These are phyloP conservation scores for Chlamydomonas sp. DNA, from an alignment of 139 green algal genomes.

Conservation along the genomic window DNA sequence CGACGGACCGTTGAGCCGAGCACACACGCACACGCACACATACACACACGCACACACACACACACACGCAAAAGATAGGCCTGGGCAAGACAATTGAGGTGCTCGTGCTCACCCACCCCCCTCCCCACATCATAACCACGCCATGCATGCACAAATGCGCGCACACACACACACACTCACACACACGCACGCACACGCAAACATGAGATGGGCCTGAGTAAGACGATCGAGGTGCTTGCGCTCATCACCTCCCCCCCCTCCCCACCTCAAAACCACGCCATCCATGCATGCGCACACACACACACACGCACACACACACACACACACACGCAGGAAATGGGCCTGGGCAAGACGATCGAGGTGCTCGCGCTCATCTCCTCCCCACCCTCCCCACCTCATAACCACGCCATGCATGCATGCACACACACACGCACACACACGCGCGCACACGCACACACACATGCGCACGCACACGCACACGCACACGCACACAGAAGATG, in stretches of 20 bases:
- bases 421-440: not conserved
- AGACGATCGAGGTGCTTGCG: too few relatives aligned
- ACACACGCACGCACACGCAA: too few relatives aligned
- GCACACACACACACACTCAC: not conserved
- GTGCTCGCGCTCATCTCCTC: slow-evolving; percentile 53
- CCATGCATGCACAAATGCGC: not conserved
- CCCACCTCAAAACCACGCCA: slow-evolving; percentile 10
- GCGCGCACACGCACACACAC: too few relatives aligned
- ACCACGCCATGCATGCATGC: not conserved
- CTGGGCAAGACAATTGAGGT: too few relatives aligned
- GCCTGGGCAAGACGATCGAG: slow-evolving; percentile 68
- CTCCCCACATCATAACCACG: not conserved
- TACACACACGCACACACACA: too few relatives aligned
- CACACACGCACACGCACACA: too few relatives aligned
- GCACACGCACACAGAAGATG: too few relatives aligned
- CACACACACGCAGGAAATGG: slow-evolving; percentile 12
- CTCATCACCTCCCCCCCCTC: not conserved
- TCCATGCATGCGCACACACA: slow-evolving; percentile 5
- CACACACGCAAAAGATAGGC: too few relatives aligned
- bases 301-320: not conserved
- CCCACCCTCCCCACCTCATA: slow-evolving; percentile 26
- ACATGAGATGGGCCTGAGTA: too few relatives aligned
- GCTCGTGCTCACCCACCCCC: not conserved
- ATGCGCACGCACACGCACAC: too few relatives aligned
- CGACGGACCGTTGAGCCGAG: too few relatives aligned